phyloP scores from a whole-genome alignment of 2,329 filamentous ascomycete species.

The Pseudogymnoascus sp. region DNA sequence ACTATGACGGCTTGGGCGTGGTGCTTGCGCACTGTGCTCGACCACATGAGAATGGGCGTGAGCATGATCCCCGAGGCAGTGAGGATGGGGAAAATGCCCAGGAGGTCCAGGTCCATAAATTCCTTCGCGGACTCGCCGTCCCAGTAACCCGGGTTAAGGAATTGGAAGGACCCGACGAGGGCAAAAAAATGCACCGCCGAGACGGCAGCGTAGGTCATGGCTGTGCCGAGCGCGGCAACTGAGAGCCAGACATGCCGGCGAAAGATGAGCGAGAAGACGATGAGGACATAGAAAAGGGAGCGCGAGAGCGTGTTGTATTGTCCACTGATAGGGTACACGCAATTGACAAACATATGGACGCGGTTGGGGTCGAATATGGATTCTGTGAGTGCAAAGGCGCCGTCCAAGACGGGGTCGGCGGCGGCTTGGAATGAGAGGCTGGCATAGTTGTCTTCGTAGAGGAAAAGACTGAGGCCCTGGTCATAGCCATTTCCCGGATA shows the following conservation, averaged over 20 bases:
- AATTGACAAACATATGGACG: not conserved
- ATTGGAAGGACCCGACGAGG: not conserved
- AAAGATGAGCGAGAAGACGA: conserved; percentile 12
- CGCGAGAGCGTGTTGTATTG: conserved; percentile 12
- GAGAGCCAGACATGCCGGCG: conserved; percentile 12
- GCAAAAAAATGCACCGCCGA: conserved; percentile 11
- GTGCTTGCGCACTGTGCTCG: conserved; percentile 10
- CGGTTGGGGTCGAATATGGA: not conserved
- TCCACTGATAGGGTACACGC: conserved; percentile 11
- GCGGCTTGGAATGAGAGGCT: not conserved
- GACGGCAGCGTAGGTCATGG: conserved; percentile 9
- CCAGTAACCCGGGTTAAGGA: not conserved
- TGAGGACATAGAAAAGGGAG: conserved; percentile 10
- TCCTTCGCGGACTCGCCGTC: not conserved
- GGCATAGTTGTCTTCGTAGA: not conserved
- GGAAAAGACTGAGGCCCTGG: not conserved
- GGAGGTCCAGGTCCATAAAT: conserved; percentile 2
- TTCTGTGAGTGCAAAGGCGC: not conserved
- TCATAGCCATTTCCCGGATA: not conserved
- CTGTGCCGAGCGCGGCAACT: conserved; percentile 12
- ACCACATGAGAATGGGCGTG: conserved; percentile 13
- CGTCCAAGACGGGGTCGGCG: no score
- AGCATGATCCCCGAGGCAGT: conserved; percentile 12
- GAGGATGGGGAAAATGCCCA: conserved; percentile 12
- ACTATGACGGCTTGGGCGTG: conserved; percentile 11